Evolutionary conservation across 306 rosid species (phyloP), one percentile per base, ranked within the genome.

Genomic region (Elaeagnus macrophylla): DNA sequence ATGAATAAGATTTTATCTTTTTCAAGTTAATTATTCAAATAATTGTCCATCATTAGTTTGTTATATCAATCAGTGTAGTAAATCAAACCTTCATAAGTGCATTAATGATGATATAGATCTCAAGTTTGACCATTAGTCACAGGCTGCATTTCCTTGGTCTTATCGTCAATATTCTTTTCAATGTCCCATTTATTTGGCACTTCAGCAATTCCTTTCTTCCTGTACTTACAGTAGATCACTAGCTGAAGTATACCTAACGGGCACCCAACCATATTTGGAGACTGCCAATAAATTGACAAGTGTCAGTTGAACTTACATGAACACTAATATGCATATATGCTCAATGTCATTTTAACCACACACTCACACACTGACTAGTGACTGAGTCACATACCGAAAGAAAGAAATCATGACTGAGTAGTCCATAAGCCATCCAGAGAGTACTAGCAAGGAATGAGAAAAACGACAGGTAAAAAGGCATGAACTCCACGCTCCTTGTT

Each of bases 381-480:
- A 5, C 19, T 45, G 45, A 20, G 17, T 25, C 32, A 81, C 94
- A 8, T 16, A 88, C 96, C 70, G 85, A 83, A 36, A 88, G 71
- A 62, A 84, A 74, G 56, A 88, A 73, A 45, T 88, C 96, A 20
- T 67, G 76, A 62, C 80, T 53, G 32, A 82, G 79, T 38, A 84
- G 48, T 66, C 91, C 88, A 57, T 82, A 88, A 39, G 81, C 82
- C 71, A 88, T 16, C 96, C 96, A 88, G 47, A 80, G 51, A 16
- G 47, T 15, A 64, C 96, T 72, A 7, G 82, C 75, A 7, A 81
- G 50, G 67, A 88, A 82, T 12, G 96, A 76, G 72, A 79, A 84
- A 20, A 84, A 14, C 2, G 94, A 88, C 65, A 88, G 70, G 61
- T 81, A 85, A 48, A 88, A 83, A 46, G 96, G 96, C 96, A 88